Conservation (phyloP, 1,284 basidiomycete genomes). For the Irpex rosettiformis region DNA sequence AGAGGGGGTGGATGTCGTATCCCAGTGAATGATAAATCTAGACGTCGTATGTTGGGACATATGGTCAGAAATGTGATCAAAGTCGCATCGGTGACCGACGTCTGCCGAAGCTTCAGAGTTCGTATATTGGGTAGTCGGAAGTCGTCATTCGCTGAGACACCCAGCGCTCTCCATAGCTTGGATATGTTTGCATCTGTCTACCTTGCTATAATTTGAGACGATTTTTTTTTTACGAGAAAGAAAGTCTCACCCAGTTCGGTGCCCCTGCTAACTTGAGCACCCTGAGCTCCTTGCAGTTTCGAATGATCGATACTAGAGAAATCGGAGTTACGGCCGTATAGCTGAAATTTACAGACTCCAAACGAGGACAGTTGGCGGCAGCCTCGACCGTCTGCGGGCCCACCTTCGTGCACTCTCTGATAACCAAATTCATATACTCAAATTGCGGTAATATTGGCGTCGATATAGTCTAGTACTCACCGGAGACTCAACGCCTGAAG, state of each 20-base stretch:
- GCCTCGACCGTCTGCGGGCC: constrained; percentile 45
- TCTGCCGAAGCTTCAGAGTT: constrained; percentile 59
- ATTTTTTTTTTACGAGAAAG: background rate
- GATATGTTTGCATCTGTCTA: constrained; percentile 56
- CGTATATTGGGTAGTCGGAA: constrained; percentile 38
- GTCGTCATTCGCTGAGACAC: constrained; percentile 23
- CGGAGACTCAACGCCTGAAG: constrained; percentile 50
- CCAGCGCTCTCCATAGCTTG: constrained; percentile 36
- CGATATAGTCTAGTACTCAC: constrained; percentile 31
- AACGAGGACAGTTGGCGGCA: constrained; percentile 39
- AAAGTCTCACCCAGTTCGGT: constrained; percentile 45
- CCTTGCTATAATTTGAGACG: background rate
- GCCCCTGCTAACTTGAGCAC: constrained; percentile 64
- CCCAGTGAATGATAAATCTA: constrained; percentile 67
- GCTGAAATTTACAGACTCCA: constrained; percentile 54
- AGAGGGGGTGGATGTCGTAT: constrained; percentile 36
- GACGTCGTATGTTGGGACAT: constrained; percentile 45
- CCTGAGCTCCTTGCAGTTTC: constrained; percentile 40
- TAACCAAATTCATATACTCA: background rate
- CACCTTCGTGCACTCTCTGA: constrained; percentile 58
- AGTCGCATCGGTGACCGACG: constrained; percentile 45
- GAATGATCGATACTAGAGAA: constrained; percentile 44
- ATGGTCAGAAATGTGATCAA: constrained; percentile 39
- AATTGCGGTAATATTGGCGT: background rate
- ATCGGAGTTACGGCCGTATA: constrained; percentile 53